Conservation (phyloP, 2,329 filamentous ascomycete genomes). For the Lecanosticta acicola region DNA sequence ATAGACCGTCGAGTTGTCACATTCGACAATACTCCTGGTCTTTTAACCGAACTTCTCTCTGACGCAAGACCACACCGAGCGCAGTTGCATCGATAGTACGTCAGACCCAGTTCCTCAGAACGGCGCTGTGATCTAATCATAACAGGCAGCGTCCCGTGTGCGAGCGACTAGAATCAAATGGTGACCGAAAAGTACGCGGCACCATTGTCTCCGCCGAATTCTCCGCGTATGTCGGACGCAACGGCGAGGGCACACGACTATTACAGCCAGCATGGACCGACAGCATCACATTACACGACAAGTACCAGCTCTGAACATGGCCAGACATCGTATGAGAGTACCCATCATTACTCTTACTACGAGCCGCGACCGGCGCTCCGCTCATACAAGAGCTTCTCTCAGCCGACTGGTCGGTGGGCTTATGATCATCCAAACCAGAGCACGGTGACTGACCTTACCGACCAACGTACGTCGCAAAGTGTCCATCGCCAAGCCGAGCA, state of each 20-base stretch:
- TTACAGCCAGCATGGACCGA: conserved; percentile 38
- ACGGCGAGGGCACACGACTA: conserved; percentile 39
- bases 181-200: conserved; percentile 42
- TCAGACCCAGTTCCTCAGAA: neutral
- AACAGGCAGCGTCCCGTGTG: neutral
- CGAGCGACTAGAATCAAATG: conserved; percentile 19
- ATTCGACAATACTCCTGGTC: neutral
- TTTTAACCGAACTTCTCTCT: neutral
- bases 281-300: conserved; percentile 20
- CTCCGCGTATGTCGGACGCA: conserved; percentile 48
- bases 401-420: neutral
- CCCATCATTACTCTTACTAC: conserved; percentile 7
- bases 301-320: neutral
- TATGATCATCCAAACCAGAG: neutral
- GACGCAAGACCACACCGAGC: neutral
- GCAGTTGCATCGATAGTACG: neutral
- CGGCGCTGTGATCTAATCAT: neutral
- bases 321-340: neutral
- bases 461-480: neutral
- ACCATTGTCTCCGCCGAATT: conserved; percentile 46
- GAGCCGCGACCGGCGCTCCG: conserved; percentile 34
- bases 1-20: neutral
- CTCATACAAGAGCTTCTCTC: conserved; percentile 41
- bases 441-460: neutral
- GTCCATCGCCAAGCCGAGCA: neutral